Percentiles rank a stretch among this genome's conserved stretches.
These are phyloP conservation scores for Entomortierella lignicola DNA, from an alignment of 192 early-diverging fungal species.

Conservation along the genomic window DNA sequence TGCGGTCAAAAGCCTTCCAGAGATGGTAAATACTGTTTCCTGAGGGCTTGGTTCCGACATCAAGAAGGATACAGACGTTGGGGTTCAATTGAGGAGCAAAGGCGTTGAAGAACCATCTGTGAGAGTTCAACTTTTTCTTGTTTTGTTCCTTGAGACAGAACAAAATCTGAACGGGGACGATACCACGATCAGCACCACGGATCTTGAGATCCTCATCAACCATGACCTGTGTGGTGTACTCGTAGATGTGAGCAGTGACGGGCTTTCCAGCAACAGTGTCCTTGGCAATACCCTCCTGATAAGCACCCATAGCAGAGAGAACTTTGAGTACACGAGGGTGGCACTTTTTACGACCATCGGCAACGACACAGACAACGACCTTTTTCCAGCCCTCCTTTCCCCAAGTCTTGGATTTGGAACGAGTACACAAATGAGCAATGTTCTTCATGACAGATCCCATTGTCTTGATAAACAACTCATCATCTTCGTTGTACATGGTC, in stretches of 20 bases:
- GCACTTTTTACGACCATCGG: constrained; percentile 89
- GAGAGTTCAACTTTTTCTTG: constrained; percentile 94
- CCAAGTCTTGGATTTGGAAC: constrained; percentile 80
- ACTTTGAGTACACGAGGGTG: constrained; percentile 81
- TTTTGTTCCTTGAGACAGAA: constrained; percentile 96
- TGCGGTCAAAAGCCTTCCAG: constrained; percentile 88
- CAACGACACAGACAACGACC: constrained; percentile 92
- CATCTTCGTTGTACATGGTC: constrained; percentile 83
- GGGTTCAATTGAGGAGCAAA: constrained; percentile 86
- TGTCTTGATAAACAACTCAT: constrained; percentile 89
- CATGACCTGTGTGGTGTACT: constrained; percentile 87
- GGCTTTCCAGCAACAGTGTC: constrained; percentile 74
- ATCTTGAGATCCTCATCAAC: constrained; percentile 75
- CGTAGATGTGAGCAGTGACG: constrained; percentile 88
- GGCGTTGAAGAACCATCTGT: constrained; percentile 97
- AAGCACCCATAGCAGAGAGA: constrained; percentile 84
- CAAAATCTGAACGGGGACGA: constrained; percentile 88
- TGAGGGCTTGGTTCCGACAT: constrained; percentile 92
- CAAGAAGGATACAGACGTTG: constrained; percentile 89
- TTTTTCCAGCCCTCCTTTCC: constrained; percentile 91
- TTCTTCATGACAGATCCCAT: constrained; percentile 93
- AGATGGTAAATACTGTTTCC: constrained; percentile 87
- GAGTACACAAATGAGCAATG: constrained; percentile 90
- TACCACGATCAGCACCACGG: constrained; percentile 72
- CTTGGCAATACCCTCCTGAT: constrained; percentile 78